Evolutionary conservation across 2,329 filamentous ascomycete genomes (phyloP).

Genomic region (Dactylellina sp.): DNA sequence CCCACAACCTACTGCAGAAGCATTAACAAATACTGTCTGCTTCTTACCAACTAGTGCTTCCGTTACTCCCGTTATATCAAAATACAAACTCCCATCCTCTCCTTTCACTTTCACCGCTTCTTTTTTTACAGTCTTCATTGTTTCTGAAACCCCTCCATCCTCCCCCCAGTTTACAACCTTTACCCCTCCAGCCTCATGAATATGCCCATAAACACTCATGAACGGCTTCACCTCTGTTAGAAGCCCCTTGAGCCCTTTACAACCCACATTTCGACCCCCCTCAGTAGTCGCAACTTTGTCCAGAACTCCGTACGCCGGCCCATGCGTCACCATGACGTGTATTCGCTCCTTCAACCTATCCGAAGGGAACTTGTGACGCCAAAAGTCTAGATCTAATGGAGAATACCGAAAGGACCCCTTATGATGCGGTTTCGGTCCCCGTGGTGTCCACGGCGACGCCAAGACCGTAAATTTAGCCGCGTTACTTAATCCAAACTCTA

Average conservation of each 20-base stretch:
- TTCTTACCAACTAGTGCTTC: conserved; percentile 18
- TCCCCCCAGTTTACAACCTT: conserved; percentile 74
- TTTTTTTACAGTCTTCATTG: conserved; percentile 8
- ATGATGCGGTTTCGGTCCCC: conserved; percentile 31
- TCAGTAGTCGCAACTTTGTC: conserved; percentile 66
- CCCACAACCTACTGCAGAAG: conserved; percentile 27
- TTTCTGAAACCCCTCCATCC: too few relatives aligned
- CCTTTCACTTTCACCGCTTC: conserved; percentile 12
- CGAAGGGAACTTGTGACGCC: conserved; percentile 14
- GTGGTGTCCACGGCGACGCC: conserved; percentile 41
- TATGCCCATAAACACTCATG: conserved; percentile 78
- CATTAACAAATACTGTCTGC: conserved; percentile 50
- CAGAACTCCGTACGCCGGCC: conserved; percentile 72
- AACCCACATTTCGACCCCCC: conserved; percentile 67
- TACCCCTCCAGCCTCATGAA: conserved; percentile 76
- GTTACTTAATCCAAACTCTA: conserved; percentile 67
- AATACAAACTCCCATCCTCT: conserved; percentile 23
- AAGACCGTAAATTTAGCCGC: conserved; percentile 72
- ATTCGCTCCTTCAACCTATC: conserved; percentile 15
- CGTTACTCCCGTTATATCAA: conserved; percentile 12
- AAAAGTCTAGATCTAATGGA: not conserved
- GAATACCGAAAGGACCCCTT: conserved; percentile 41
- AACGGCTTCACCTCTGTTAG: conserved; percentile 73
- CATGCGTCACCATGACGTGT: conserved; percentile 78
- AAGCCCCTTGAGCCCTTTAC: conserved; percentile 70